These are phyloP conservation scores for Lactifluus hygrophoroides DNA, from an alignment of 768 basidiomycete genomes.

Conservation along the genomic window DNA sequence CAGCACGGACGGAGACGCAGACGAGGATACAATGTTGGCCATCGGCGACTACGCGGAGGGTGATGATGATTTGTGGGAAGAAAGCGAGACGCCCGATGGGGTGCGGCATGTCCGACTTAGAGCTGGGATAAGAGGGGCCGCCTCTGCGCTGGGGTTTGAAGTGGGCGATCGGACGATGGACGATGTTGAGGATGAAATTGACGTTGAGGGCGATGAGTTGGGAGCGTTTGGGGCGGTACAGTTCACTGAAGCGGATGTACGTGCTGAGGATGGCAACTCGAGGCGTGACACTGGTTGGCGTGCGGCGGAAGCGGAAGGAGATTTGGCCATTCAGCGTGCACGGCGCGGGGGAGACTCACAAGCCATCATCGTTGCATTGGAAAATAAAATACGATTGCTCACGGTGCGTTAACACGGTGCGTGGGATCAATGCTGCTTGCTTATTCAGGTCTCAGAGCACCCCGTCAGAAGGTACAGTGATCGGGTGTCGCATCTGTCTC, in stretches of 20 bases:
- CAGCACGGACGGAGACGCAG: constrained; percentile 27
- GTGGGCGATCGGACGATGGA: constrained; percentile 45
- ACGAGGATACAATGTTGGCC: constrained; percentile 21
- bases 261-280: constrained; percentile 22
- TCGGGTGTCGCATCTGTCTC: constrained; percentile 68
- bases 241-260: constrained; percentile 67
- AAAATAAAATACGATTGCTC: constrained; percentile 50
- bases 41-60: constrained; percentile 25
- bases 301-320: constrained; percentile 29
- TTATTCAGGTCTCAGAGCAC: neutral
- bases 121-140: neutral
- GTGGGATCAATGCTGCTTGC: constrained; percentile 30
- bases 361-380: constrained; percentile 42
- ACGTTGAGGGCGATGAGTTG: constrained; percentile 72
- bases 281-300: constrained; percentile 7
- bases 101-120: constrained; percentile 3
- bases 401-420: neutral
- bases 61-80: constrained; percentile 32
- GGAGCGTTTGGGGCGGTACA: constrained; percentile 58
- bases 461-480: constrained; percentile 22
- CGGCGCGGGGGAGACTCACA: constrained; percentile 38
- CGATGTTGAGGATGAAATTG: constrained; percentile 74
- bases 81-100: constrained; percentile 28
- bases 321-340: constrained; percentile 44
- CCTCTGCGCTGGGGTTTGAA: constrained; percentile 44